phyloP scores from a whole-genome alignment of 805 yeast genomes.

The Candida multigemmis region DNA sequence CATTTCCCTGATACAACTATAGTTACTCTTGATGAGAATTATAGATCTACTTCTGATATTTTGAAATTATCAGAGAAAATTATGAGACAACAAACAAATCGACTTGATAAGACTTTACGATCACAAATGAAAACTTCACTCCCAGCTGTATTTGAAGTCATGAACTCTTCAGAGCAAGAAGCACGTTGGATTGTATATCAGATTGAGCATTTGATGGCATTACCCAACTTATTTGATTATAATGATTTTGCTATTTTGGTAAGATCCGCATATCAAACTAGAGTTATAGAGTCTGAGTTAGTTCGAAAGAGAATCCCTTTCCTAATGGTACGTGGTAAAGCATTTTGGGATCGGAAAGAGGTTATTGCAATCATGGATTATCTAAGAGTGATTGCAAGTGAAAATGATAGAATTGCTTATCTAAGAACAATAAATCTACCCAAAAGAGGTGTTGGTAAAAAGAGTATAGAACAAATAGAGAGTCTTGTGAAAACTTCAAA shows the following conservation, averaged over 20 bases:
- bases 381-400: slow-evolving; percentile 51
- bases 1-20: slow-evolving; percentile 21
- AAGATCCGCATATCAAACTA: slow-evolving; percentile 53
- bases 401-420: slow-evolving; percentile 52
- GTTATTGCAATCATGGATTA: slow-evolving; percentile 55
- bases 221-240: slow-evolving; percentile 37
- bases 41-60: slow-evolving; percentile 69
- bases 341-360: slow-evolving; percentile 76
- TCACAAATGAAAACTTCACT: slow-evolving; percentile 37
- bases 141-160: slow-evolving; percentile 37
- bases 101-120: slow-evolving; percentile 33
- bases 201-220: slow-evolving; percentile 35
- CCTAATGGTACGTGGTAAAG: slow-evolving; percentile 58
- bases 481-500: too few species aligned
- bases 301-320: slow-evolving; percentile 52
- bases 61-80: slow-evolving; percentile 54
- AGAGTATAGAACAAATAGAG: slow-evolving; percentile 30
- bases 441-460: slow-evolving; percentile 58
- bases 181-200: slow-evolving; percentile 51
- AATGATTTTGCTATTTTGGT: slow-evolving; percentile 69
- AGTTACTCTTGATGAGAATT: slow-evolving; percentile 56
- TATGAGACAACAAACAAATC: slow-evolving; percentile 49
- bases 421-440: slow-evolving; percentile 52
- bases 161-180: slow-evolving; percentile 40
- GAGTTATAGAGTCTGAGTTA: slow-evolving; percentile 57